These are phyloP conservation scores for Cytauxzoon felis DNA, from an alignment of 169 alveolate genomes.

Conservation along the genomic window DNA sequence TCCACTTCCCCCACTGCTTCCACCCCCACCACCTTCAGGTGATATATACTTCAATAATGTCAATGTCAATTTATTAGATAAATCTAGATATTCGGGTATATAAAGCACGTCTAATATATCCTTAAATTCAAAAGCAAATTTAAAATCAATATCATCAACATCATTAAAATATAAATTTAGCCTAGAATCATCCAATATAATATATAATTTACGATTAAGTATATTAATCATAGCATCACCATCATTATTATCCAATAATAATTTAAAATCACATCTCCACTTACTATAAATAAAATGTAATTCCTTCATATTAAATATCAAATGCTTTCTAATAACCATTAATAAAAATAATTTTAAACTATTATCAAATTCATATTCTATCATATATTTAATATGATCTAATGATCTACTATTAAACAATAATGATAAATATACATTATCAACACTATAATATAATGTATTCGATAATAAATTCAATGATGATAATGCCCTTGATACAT, in stretches of 20 bases:
- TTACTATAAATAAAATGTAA: background rate
- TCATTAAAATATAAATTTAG: background rate
- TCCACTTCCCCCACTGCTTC: no score
- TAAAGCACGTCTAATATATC: background rate
- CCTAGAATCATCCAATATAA: background rate
- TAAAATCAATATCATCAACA: background rate
- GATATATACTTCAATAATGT: no score
- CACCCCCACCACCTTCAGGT: no score
- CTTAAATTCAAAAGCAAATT: background rate
- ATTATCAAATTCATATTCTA: background rate
- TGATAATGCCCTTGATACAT: conserved; percentile 13
- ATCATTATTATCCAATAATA: background rate
- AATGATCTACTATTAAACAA: conserved; percentile 11
- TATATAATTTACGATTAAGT: background rate
- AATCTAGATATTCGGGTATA: background rate
- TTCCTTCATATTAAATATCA: background rate
- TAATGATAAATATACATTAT: conserved; percentile 8
- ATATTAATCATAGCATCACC: background rate
- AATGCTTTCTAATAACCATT: conserved; percentile 4
- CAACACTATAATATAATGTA: conserved; percentile 2
- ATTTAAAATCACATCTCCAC: background rate
- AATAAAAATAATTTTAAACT: conserved; percentile 13
- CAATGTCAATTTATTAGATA: background rate
- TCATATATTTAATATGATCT: background rate
- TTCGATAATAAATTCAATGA: conserved; percentile 6